phyloP scores from a whole-genome alignment of 2,329 filamentous ascomycete species.

The Penicillium sp. region DNA sequence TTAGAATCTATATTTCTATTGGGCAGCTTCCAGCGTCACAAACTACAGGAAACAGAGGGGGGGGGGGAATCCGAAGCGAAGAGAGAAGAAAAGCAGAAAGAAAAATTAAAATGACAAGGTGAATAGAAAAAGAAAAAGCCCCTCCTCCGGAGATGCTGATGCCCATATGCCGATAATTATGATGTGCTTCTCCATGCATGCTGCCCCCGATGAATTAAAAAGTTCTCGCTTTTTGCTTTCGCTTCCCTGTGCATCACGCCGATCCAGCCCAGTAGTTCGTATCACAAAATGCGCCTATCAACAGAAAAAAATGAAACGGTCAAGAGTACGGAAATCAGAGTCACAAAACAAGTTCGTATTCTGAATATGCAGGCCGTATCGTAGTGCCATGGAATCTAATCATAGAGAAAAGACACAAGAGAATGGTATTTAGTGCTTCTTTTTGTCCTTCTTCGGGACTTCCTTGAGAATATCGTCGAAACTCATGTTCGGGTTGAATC shows the following conservation, averaged over 20 bases:
- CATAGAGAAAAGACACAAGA: constrained; percentile 11
- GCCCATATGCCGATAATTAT: constrained; percentile 29
- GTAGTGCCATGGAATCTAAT: constrained; percentile 5
- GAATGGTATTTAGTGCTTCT: constrained; percentile 27
- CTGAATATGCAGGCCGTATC: not conserved
- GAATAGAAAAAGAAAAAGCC: constrained; percentile 14
- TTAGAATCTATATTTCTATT: constrained; percentile 26
- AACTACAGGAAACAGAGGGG: constrained; percentile 19
- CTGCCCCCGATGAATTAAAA: constrained; percentile 17
- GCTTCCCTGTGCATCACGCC: constrained; percentile 26
- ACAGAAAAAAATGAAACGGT: constrained; percentile 15
- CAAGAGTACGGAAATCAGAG: constrained; percentile 1
- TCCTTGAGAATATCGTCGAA: constrained; percentile 51
- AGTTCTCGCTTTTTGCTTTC: constrained; percentile 18
- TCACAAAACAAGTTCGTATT: not conserved
- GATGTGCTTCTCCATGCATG: constrained; percentile 19
- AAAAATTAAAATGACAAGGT: constrained; percentile 14
- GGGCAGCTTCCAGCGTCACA: constrained; percentile 13
- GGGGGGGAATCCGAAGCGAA: constrained; percentile 21
- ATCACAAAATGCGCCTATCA: constrained; percentile 26
- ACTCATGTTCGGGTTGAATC: constrained; percentile 50
- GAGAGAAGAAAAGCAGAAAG: constrained; percentile 9
- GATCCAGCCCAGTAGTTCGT: not conserved
- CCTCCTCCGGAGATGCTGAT: constrained; percentile 21
- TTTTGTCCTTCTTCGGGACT: constrained; percentile 41